Percentiles rank a stretch among this genome's conserved stretches.
Evolutionary conservation across 495 filamentous ascomycete species (phyloP).

Genomic region (Physcia stellaris): DNA sequence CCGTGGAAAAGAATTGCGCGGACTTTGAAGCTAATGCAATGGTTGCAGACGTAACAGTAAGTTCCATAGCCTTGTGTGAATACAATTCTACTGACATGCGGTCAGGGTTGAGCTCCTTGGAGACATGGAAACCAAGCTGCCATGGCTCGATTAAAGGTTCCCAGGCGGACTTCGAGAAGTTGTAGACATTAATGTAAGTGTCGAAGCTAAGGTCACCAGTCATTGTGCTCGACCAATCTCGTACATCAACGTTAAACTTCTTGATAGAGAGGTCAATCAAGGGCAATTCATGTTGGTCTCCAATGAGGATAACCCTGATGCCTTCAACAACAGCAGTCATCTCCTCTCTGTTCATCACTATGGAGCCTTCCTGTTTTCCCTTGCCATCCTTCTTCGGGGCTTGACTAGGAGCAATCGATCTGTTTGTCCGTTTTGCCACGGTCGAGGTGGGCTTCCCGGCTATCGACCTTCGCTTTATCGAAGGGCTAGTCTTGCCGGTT

Average conservation of each 20-base stretch:
- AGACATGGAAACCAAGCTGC: conserved; percentile 83
- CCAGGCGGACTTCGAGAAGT: conserved; percentile 98
- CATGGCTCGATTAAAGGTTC: conserved; percentile 94
- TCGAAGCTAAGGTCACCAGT: conserved; percentile 81
- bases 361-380: conserved; percentile 27
- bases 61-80: conserved; percentile 77
- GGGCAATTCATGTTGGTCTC: conserved; percentile 87
- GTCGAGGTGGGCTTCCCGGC: conserved; percentile 54
- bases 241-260: conserved; percentile 66
- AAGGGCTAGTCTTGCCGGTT: conserved; percentile 30
- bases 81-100: conserved; percentile 69
- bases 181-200: conserved; percentile 91
- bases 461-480: conserved; percentile 46
- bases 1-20: conserved; percentile 72
- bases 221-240: conserved; percentile 81
- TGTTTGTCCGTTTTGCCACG: conserved; percentile 29
- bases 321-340: conserved; percentile 73
- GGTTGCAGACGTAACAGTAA: conserved; percentile 84
- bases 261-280: conserved; percentile 91
- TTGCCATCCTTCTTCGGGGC: conserved; percentile 15
- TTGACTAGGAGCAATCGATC: conserved; percentile 25
- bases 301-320: conserved; percentile 85
- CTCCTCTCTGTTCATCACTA: conserved; percentile 64
- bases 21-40: conserved; percentile 91
- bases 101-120: conserved; percentile 62